These are phyloP conservation scores for Penicillium sp. DNA, from an alignment of 2,329 filamentous ascomycete genomes.

Conservation along the genomic window DNA sequence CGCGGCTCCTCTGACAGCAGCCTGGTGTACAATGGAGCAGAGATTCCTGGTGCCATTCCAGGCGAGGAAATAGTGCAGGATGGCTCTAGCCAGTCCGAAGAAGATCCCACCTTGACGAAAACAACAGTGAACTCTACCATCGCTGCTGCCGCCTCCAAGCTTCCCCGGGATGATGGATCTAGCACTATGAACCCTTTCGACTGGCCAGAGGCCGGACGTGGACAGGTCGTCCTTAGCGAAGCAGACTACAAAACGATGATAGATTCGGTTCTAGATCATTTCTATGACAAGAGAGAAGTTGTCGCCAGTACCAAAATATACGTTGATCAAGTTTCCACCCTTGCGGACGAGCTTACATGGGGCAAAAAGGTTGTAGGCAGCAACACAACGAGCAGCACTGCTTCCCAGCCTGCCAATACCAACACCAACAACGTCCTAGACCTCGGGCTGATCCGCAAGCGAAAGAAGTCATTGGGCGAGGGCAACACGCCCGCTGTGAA, in stretches of 20 bases:
- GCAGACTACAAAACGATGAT: slow-evolving; percentile 42
- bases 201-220: slow-evolving; percentile 35
- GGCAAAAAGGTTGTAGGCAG: slow-evolving; percentile 37
- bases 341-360: slow-evolving; percentile 38
- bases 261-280: slow-evolving; percentile 42
- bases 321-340: slow-evolving; percentile 41
- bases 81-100: neutral
- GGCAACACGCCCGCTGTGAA: slow-evolving; percentile 10
- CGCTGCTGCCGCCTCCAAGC: neutral
- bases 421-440: slow-evolving; percentile 27
- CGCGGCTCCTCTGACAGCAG: neutral
- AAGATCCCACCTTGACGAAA: neutral
- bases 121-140: neutral
- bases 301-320: slow-evolving; percentile 42
- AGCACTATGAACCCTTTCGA: slow-evolving; percentile 28
- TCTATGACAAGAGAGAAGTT: slow-evolving; percentile 42
- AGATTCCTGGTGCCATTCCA: neutral
- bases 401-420: slow-evolving; percentile 7
- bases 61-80: neutral
- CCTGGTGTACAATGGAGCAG: neutral
- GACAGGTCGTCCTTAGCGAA: slow-evolving; percentile 38
- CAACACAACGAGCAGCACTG: slow-evolving; percentile 6
- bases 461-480: slow-evolving; percentile 33
- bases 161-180: neutral
- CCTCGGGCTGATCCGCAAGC: slow-evolving; percentile 37